phyloP scores from a whole-genome alignment of 176 grass and related monocot species.

The Rhipidocladum racemiflorum region DNA sequence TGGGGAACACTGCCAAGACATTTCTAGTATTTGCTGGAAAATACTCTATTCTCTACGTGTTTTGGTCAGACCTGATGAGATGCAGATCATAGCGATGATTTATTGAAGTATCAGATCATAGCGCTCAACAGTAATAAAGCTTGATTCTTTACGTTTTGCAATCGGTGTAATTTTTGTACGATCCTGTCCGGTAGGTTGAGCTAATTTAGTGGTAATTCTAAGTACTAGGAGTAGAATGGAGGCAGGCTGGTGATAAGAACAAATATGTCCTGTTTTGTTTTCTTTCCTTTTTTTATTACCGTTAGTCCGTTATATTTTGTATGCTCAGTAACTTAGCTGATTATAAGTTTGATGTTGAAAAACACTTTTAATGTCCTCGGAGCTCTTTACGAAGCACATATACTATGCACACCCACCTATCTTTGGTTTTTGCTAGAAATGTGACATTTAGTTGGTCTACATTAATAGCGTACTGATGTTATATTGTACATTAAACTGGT shows the following conservation, averaged over 20 bases:
- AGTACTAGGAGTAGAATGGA: background rate
- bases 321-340: background rate
- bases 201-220: background rate
- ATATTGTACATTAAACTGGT: constrained; percentile 8
- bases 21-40: background rate
- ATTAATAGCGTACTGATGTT: background rate
- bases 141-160: background rate
- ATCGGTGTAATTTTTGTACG: background rate
- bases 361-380: background rate
- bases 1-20: background rate
- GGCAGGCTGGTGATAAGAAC: background rate
- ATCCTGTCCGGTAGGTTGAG: constrained; percentile 4
- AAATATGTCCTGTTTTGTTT: background rate
- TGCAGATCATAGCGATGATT: background rate
- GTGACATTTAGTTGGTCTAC: background rate
- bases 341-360: background rate
- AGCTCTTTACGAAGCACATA: background rate
- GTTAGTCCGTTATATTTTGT: background rate
- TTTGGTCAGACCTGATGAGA: background rate
- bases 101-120: background rate
- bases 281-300: background rate
- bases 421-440: background rate
- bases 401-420: background rate
- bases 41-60: background rate
- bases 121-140: background rate